Base-by-base conservation (phyloP, 106 monocot species). In the Dendrobium catenatum region DNA sequence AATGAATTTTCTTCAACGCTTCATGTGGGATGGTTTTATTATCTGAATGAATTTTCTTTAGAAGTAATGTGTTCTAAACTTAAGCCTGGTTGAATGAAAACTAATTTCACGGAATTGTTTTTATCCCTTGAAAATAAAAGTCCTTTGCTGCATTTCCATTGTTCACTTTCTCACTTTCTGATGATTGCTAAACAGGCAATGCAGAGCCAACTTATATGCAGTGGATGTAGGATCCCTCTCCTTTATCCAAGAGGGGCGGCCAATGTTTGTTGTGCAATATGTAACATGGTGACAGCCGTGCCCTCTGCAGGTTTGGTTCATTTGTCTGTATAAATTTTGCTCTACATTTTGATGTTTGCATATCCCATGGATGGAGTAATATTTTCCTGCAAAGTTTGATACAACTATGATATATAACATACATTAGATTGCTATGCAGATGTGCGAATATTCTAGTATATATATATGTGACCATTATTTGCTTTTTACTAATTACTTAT, bases 161-260 rank as follows among this genome's bases (percentile, higher is more conserved):
- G 2, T 15, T 26, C 24, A 9, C 8, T 6, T 18, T 11, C 19
- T 75, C 19, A 16, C 44, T 75, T n/a, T 5, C 44, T 75, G 1
- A 2, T 75, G 74, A 43, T n/a, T 42, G 42, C 19, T 44, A 75
- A 51, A 22, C 74, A 75, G 74, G 74, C 42, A 75, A 92, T 92
- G 92, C 92, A 89, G 84, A 87, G 87, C 78, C 92, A 89, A 86
- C 76, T 92, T 86, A 86, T 89, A 72, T 92, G 92, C 79, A 79
- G 67, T 78, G 92, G 92, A 67, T 92, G 92, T 77, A 87, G 92
- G 85, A 89, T 61, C 66, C 13, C 86, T 73, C 92, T 92, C 76
- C 85, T 89, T 68, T 92, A 92, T 29, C 87, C 92, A 0, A 82
- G 87, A 70, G 87, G 91, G 33, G 89, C 92, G 22, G 68, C 89